Conservation (phyloP, 2,329 filamentous ascomycete species). For the Nannizziopsis arthrosporioides region DNA sequence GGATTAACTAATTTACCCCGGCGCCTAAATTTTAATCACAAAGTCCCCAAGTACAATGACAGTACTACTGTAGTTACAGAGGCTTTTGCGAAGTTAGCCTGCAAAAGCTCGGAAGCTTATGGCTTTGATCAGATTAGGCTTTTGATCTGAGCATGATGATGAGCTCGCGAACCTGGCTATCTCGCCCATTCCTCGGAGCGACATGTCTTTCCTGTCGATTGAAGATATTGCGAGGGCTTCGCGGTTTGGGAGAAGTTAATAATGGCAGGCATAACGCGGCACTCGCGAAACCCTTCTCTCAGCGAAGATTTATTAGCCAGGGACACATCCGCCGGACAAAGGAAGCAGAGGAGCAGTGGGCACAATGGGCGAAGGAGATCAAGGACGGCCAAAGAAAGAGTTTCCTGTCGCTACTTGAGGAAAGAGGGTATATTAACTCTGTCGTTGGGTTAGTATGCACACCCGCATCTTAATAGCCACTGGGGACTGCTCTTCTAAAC, state of each 20-base stretch:
- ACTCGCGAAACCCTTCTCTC: neutral
- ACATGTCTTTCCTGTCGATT: slow-evolving; percentile 2
- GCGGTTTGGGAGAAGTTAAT: no score
- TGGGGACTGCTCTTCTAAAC: no score
- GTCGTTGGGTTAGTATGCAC: slow-evolving; percentile 29
- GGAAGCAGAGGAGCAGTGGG: slow-evolving; percentile 34
- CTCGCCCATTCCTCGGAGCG: neutral
- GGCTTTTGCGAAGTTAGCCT: neutral
- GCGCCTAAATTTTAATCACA: neutral
- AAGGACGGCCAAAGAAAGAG: slow-evolving; percentile 33
- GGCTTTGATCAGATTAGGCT: no score
- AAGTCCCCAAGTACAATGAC: no score
- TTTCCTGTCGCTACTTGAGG: slow-evolving; percentile 36
- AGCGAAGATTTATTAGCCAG: slow-evolving; percentile 29
- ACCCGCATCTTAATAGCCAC: no score
- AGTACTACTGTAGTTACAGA: no score
- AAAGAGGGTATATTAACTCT: slow-evolving; percentile 37
- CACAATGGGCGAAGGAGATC: slow-evolving; percentile 32
- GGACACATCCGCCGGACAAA: slow-evolving; percentile 27
- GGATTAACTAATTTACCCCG: neutral
- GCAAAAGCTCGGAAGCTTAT: no score
- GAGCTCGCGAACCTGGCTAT: neutral
- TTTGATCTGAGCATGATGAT: neutral
- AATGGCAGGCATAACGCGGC: neutral
- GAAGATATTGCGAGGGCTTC: neutral